Conservation (phyloP, 129 eudicot species). For the Deinandra increscens region DNA sequence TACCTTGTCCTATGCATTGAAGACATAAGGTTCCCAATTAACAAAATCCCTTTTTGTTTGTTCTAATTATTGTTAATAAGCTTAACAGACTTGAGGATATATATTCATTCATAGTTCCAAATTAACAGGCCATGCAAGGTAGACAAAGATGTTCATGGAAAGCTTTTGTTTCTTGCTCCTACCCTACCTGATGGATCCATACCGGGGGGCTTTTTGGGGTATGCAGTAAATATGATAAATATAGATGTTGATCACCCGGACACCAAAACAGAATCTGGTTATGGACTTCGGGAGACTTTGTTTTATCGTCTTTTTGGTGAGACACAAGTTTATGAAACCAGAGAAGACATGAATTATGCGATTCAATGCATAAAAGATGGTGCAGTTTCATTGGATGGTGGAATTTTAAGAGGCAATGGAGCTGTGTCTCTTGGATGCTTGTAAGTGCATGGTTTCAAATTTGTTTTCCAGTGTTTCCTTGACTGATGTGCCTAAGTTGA, state of each 20-base stretch:
- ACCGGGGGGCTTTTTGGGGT: constrained; percentile 60
- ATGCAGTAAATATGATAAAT: constrained; percentile 66
- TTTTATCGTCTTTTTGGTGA: constrained; percentile 66
- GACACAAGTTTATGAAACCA: constrained; percentile 62
- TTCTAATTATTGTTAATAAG: background rate
- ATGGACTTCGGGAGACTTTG: constrained; percentile 63
- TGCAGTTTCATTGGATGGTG: constrained; percentile 83
- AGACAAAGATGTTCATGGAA: constrained; percentile 37
- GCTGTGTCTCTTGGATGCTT: constrained; percentile 42
- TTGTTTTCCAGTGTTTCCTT: background rate
- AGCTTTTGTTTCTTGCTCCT: constrained; percentile 50
- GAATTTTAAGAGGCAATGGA: constrained; percentile 60
- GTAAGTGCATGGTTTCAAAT: constrained; percentile 32
- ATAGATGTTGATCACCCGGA: constrained; percentile 35
- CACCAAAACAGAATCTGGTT: constrained; percentile 39
- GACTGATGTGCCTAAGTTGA: too few relatives aligned
- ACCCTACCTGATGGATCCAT: constrained; percentile 43
- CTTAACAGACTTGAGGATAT: background rate
- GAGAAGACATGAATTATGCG: constrained; percentile 50
- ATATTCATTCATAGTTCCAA: background rate
- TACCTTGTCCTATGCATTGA: constrained; percentile 59
- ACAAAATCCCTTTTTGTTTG: background rate
- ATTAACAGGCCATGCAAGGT: constrained; percentile 39
- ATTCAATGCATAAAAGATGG: constrained; percentile 41
- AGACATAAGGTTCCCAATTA: constrained; percentile 49